Evolutionary conservation across 257 asterid genomes (phyloP).

Genomic region (Solanum chiquidenum): DNA sequence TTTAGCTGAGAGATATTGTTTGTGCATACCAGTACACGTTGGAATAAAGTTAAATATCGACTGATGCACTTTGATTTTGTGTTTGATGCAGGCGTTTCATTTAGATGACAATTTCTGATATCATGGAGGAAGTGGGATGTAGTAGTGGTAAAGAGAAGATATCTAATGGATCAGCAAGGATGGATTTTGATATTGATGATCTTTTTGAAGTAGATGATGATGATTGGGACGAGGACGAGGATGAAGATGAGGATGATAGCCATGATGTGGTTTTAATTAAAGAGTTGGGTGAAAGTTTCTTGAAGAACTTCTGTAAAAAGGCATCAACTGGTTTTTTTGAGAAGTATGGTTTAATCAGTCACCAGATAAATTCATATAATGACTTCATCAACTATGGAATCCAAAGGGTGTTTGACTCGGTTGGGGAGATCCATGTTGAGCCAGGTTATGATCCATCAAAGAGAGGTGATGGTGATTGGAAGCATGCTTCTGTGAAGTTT

Average conservation of each 20-base stretch:
- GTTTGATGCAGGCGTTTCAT: background rate
- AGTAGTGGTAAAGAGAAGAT: conserved; percentile 8
- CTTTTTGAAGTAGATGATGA: conserved; percentile 44
- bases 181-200: conserved; percentile 14
- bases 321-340: conserved; percentile 67
- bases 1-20: background rate
- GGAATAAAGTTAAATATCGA: background rate
- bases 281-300: conserved; percentile 5
- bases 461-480: conserved; percentile 80
- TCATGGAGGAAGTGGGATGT: conserved; percentile 7
- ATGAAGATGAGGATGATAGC: conserved; percentile 17
- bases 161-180: conserved; percentile 4
- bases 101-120: background rate
- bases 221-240: conserved; percentile 53
- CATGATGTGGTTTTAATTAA: conserved; percentile 23
- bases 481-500: conserved; percentile 56
- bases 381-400: conserved; percentile 59
- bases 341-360: conserved; percentile 69
- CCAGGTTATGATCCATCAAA: conserved; percentile 83
- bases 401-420: conserved; percentile 61
- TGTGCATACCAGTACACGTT: background rate
- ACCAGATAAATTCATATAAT: conserved; percentile 76
- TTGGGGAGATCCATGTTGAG: conserved; percentile 64
- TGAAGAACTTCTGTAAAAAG: conserved; percentile 54
- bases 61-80: background rate